Conservation (phyloP, 2,329 filamentous ascomycete species). For the Colletotrichum simmondsii region DNA sequence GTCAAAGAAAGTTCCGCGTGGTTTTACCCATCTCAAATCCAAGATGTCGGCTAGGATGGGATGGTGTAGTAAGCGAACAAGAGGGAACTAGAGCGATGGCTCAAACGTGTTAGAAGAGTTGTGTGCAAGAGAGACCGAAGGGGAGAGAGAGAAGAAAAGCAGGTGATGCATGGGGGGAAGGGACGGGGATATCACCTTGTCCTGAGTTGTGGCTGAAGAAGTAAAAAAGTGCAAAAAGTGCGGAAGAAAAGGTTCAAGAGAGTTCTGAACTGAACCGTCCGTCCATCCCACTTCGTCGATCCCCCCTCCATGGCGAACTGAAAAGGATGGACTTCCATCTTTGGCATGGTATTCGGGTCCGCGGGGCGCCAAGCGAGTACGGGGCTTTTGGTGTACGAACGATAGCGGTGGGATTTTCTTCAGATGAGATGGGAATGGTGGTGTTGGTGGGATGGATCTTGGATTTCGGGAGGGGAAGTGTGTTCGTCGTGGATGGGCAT, state of each 20-base stretch:
- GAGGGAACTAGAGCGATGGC: constrained; percentile 9
- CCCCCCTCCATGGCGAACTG: background rate
- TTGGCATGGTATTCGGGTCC: background rate
- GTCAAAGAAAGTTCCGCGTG: constrained; percentile 3
- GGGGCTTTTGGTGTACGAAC: background rate
- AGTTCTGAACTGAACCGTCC: background rate
- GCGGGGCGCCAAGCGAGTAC: background rate
- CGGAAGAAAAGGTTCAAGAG: background rate
- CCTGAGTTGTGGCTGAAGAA: background rate
- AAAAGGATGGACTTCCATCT: background rate
- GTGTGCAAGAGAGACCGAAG: too few species aligned
- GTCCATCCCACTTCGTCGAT: background rate
- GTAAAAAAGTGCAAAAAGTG: background rate
- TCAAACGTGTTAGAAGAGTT: constrained; percentile 12
- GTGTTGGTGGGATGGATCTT: background rate
- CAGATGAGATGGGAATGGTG: background rate
- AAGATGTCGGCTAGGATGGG: background rate
- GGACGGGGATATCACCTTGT: constrained; percentile 5
- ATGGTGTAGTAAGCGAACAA: background rate
- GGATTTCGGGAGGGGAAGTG: background rate
- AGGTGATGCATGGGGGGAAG: too few species aligned
- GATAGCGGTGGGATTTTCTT: background rate
- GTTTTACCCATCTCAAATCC: background rate
- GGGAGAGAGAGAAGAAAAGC: background rate
- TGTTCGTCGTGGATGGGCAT: background rate